Evolutionary conservation across 108 stramenopile genomes (phyloP), one percentile per base, ranked within the genome.

Genomic region (Skeletonema costatum): DNA sequence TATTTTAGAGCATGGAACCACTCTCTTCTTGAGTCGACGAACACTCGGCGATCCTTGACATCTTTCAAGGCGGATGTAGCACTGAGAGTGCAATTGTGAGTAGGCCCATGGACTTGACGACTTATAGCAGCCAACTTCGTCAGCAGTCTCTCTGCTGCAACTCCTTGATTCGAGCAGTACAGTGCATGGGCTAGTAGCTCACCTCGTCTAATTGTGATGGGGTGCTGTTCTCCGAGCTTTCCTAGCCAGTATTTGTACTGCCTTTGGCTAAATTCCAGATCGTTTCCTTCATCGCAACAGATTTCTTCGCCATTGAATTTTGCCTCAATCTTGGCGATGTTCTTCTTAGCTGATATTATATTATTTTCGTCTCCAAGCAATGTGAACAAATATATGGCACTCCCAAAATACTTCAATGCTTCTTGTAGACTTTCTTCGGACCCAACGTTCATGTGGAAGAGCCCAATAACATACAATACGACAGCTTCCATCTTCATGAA

Each of bases 351-450:
- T 8, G 53, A 25, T 2, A 25, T 19, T n/a, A 29, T 25, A 10
- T 25, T 56, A 0, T 9, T 25, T 25, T 56, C 53, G 7, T 56
- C 53, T 56, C 53, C 25, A 56, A 25, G 2, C 7, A 10, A 7
- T 25, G 21, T 56, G 21, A 56, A 21, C 6, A 21, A 4, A 21
- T 56, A 21, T 56, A 29, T 10, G 2, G 53, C 21, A 21, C 21
- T 60, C 4, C 35, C 70, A 60, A 59, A 71, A 35, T 59, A 71
- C 32, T 39, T 21, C 56, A 60, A 8, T 2, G 70, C 53, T 21
- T 25, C 32, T 5, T 71, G 5, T 1, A 25, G 29, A n/a, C 59
- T 60, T 16, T 56, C 53, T 21, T 21, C 25, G 21, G 53, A 19
- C 21, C 53, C 53, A 56, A 25, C 3, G 19, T 56, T 56, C 21